Evolutionary conservation across 169 alveolate species (phyloP), one percentile per base, ranked within the genome.

Genomic region (Theileria sp.): DNA sequence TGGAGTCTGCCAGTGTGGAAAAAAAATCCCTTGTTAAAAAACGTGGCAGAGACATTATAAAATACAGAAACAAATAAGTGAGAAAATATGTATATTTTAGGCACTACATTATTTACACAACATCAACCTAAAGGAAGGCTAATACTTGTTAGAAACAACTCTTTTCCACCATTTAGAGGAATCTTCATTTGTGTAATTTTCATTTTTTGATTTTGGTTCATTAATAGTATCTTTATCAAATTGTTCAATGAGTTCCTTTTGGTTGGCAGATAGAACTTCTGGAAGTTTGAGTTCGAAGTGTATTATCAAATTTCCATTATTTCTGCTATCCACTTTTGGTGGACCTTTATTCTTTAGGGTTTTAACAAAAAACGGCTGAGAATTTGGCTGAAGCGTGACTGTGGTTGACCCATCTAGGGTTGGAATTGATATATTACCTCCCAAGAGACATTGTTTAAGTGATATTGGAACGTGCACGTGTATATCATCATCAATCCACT

Each of bases 401-500:
- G 83, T 92, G 67, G 92, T 87, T 64, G 38, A 60, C 32, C 95
- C 96, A 44, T 92, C 92, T 71, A 94, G 91, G 6, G 95, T 87
- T 17, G 97, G 95, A 5, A 94, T 87, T 19, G 74, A 77, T 50
- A 93, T 91, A 49, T 81, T 79, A n/a, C 97, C 97, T 0, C 97
- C 97, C 28, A 92, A 75, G 26, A 94, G 76, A 36, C 95, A 92
- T 70, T 92, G 95, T 49, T 93, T 92, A 34, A 92, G 80, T 58
- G 97, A 81, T 73, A 94, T 71, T 6, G 96, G 95, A 19, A 94
- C 91, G 81, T 92, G 88, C n/a, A 93, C 94, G 89, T 94, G 95
- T 21, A 94, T 85, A 81, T 94, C 95, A 56, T 94, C 96, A 75
- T 93, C 96, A 25, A 94, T 76, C 96, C 97, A 94, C 73, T 91